phyloP scores from a whole-genome alignment of 495 filamentous ascomycete species.

The Annulohypoxylon maeteangense region DNA sequence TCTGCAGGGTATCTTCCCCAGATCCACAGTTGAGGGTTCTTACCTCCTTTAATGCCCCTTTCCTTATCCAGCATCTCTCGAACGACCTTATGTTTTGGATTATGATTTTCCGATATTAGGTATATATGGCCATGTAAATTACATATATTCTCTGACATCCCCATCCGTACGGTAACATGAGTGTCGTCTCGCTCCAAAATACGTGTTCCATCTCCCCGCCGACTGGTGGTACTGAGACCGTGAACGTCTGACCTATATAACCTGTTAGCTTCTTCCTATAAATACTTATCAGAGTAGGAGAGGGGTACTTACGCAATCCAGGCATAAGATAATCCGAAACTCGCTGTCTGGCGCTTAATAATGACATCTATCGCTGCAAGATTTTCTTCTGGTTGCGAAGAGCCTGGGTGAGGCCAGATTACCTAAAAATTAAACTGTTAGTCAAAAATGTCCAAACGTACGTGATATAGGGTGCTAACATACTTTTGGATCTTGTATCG shows the following conservation, averaged over 20 bases:
- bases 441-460: too few species aligned
- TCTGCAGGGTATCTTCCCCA: constrained; percentile 22
- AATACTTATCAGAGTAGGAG: too few species aligned
- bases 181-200: constrained; percentile 5
- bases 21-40: constrained; percentile 30
- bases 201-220: not conserved
- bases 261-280: too few species aligned
- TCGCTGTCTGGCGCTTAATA: not conserved
- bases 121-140: constrained; percentile 30
- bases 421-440: too few species aligned
- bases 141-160: not conserved
- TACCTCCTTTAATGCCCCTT: constrained; percentile 15
- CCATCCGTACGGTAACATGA: constrained; percentile 31
- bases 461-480: too few species aligned
- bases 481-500: constrained; percentile 12
- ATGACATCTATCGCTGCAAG: not conserved
- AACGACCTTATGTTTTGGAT: not conserved
- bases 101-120: constrained; percentile 8
- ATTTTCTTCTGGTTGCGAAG: not conserved
- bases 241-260: constrained; percentile 13
- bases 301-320: too few species aligned
- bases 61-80: constrained; percentile 17
- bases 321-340: constrained; percentile 4
- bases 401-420: not conserved
- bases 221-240: not conserved